Percentiles rank a stretch among this genome's conserved stretches.
Evolutionary conservation across 2,329 filamentous ascomycete species (phyloP).

Genomic region (Cercospora brassicicola): DNA sequence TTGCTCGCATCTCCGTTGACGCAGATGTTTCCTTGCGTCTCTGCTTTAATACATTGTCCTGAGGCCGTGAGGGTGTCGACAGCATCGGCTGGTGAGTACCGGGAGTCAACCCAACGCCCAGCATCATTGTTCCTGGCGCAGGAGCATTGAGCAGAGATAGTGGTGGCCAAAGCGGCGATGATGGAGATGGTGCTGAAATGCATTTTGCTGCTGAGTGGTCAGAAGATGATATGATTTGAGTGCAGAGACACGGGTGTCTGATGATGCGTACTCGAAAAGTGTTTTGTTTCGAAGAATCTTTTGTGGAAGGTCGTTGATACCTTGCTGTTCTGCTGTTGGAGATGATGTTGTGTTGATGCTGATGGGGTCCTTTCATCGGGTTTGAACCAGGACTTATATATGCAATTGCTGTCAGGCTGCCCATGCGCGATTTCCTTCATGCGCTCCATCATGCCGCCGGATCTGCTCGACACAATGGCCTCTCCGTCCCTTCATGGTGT

Average conservation of each 20-base stretch:
- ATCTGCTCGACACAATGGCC: background rate
- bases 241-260: background rate
- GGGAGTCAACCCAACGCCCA: background rate
- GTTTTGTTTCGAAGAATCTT: background rate
- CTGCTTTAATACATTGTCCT: background rate
- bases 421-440: background rate
- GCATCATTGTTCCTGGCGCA: background rate
- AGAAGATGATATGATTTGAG: background rate
- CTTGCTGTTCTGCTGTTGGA: background rate
- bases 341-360: background rate
- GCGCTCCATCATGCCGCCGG: background rate
- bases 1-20: background rate
- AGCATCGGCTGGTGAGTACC: background rate
- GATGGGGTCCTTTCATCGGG: background rate
- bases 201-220: background rate
- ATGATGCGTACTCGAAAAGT: background rate
- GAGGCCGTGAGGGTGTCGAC: background rate
- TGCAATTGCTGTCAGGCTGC: background rate
- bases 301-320: background rate
- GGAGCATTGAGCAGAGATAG: background rate
- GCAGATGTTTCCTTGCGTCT: background rate
- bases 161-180: background rate
- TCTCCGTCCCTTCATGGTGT: background rate
- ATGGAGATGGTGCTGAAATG: background rate
- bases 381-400: background rate